Evolutionary conservation across 1,139 yeast species (phyloP).

Genomic region (Yamadazyma trypodendri): DNA sequence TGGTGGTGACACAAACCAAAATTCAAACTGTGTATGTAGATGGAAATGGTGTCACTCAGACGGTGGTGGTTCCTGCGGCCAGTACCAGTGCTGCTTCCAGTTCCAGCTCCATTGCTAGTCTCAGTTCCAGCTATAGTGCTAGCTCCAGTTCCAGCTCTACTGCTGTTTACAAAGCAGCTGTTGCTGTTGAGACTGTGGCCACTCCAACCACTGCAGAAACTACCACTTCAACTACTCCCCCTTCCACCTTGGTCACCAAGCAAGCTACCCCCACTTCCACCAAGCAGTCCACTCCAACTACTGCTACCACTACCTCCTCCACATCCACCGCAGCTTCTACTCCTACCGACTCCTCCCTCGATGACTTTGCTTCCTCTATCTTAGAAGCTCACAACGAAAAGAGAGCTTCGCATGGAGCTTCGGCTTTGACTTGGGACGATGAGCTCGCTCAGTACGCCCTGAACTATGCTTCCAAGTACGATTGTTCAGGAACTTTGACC

Average conservation of each 20-base stretch:
- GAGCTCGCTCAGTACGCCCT: slow-evolving; percentile 65
- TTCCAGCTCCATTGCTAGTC: background rate
- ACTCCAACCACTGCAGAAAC: background rate
- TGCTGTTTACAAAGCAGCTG: background rate
- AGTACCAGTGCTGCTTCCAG: slow-evolving; percentile 3
- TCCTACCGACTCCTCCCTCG: slow-evolving; percentile 15
- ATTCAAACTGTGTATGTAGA: slow-evolving; percentile 18
- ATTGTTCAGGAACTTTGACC: slow-evolving; percentile 64
- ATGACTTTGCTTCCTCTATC: slow-evolving; percentile 37
- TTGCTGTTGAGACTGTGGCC: slow-evolving; percentile 4
- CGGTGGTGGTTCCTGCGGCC: slow-evolving; percentile 7
- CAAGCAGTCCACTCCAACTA: slow-evolving; percentile 10
- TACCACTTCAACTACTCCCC: too few relatives aligned
- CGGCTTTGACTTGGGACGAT: slow-evolving; percentile 60
- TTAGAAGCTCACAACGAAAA: slow-evolving; percentile 65
- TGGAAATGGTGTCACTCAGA: slow-evolving; percentile 8
- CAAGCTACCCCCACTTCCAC: slow-evolving; percentile 10
- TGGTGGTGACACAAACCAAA: slow-evolving; percentile 19
- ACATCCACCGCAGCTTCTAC: slow-evolving; percentile 5
- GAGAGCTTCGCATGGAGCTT: slow-evolving; percentile 66
- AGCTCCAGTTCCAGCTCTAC: background rate
- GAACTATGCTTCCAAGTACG: slow-evolving; percentile 60
- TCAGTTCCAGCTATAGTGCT: too few relatives aligned
- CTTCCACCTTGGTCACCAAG: slow-evolving; percentile 16
- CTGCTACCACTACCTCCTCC: slow-evolving; percentile 7